A percentile compares a stretch with the other conserved stretches of the same genome.
Evolutionary conservation across 2,329 filamentous ascomycete genomes (phyloP).

Genomic region (Penicillium sp.): DNA sequence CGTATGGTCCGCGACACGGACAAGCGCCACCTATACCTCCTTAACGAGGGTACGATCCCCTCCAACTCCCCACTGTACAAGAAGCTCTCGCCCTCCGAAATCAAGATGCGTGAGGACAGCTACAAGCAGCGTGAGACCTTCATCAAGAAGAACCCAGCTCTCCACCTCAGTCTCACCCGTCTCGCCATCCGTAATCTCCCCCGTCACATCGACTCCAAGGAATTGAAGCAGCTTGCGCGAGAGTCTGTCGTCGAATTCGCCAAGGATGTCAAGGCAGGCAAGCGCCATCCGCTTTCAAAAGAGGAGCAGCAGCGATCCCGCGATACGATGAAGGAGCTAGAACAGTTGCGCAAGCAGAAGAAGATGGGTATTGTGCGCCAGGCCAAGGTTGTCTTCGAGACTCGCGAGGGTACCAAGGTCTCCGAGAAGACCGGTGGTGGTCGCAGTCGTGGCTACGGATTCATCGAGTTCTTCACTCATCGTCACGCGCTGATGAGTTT

Average conservation of each 20-base stretch:
- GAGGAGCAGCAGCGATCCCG: conserved; percentile 82
- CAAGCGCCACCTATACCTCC: conserved; percentile 83
- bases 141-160: conserved; percentile 83
- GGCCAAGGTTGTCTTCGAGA: conserved; percentile 93
- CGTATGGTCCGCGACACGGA: conserved; percentile 74
- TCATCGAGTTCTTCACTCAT: conserved; percentile 94
- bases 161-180: conserved; percentile 85
- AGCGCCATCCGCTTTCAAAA: conserved; percentile 75
- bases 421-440: conserved; percentile 73
- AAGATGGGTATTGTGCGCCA: conserved; percentile 87
- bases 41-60: conserved; percentile 80
- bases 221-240: conserved; percentile 84
- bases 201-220: conserved; percentile 76
- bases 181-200: conserved; percentile 91
- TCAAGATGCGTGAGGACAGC: conserved; percentile 85
- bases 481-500: conserved; percentile 93
- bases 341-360: conserved; percentile 73
- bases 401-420: conserved; percentile 78
- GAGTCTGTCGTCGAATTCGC: conserved; percentile 94
- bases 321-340: conserved; percentile 75
- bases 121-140: conserved; percentile 82
- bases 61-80: conserved; percentile 74
- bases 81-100: conserved; percentile 71
- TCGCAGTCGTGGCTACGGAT: conserved; percentile 88
- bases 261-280: conserved; percentile 76